Conservation (phyloP, 2,329 filamentous ascomycete species). For the Knufia fluminis region DNA sequence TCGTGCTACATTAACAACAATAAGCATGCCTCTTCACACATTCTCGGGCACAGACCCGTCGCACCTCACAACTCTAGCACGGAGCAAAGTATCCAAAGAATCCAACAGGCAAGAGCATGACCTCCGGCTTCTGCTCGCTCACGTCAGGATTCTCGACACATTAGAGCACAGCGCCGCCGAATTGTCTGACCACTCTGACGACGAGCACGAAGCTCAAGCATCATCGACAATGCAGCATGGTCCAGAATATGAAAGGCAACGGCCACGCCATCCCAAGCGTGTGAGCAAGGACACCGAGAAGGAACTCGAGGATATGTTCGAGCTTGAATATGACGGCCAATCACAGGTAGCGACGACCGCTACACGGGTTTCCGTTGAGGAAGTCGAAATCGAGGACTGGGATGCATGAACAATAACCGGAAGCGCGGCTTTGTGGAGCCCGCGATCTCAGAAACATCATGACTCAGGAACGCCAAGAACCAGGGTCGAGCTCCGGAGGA, state of each 20-base stretch:
- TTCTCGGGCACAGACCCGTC: neutral
- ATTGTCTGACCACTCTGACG: neutral
- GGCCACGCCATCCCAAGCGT: neutral
- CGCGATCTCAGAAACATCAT: neutral
- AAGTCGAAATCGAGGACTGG: conserved; percentile 1
- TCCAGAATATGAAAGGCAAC: neutral
- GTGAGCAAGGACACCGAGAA: neutral
- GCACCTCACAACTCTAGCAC: neutral
- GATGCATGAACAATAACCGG: neutral
- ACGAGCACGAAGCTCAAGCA: neutral
- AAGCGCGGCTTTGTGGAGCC: neutral
- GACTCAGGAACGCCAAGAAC: neutral
- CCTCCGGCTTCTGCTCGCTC: conserved; percentile 14
- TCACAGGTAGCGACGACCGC: neutral
- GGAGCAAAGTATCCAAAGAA: conserved; percentile 2
- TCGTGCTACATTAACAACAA: neutral
- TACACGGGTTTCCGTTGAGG: neutral
- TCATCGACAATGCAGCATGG: neutral
- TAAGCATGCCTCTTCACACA: neutral
- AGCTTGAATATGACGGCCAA: neutral
- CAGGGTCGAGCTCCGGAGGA: neutral
- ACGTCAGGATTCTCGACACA: conserved; percentile 15
- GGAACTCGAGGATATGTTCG: neutral
- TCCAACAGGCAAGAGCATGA: conserved; percentile 6
- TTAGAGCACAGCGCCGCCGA: conserved; percentile 9